Conservation (phyloP, 768 basidiomycete genomes). For the Tulasnella sp. region DNA sequence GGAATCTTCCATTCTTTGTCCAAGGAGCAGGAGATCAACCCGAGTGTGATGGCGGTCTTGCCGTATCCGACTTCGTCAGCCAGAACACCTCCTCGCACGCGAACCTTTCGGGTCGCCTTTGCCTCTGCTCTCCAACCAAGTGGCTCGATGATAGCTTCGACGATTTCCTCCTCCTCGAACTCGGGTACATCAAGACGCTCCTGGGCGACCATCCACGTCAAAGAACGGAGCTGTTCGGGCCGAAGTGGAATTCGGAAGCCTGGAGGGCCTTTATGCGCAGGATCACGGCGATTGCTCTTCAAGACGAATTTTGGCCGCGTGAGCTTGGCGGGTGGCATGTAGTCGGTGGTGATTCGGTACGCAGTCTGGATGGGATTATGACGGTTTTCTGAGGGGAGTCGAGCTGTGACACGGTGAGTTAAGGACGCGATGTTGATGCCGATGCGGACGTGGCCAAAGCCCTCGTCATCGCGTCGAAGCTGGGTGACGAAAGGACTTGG, state of each 20-base stretch:
- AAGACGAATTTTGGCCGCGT: constrained; percentile 63
- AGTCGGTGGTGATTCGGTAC: constrained; percentile 81
- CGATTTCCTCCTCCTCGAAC: constrained; percentile 91
- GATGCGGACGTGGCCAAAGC: constrained; percentile 67
- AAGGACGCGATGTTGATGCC: constrained; percentile 86
- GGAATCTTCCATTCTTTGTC: constrained; percentile 46
- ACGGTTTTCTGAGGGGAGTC: constrained; percentile 58
- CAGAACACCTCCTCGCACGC: constrained; percentile 81
- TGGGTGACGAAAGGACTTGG: constrained; percentile 86
- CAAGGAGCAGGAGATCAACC: constrained; percentile 73
- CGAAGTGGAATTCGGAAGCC: constrained; percentile 72
- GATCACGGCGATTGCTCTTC: constrained; percentile 69
- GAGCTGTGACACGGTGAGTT: constrained; percentile 77
- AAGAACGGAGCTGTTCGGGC: constrained; percentile 80
- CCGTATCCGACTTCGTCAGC: constrained; percentile 97
- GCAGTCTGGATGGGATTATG: constrained; percentile 50
- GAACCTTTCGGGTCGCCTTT: constrained; percentile 70
- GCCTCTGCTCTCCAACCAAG: constrained; percentile 95
- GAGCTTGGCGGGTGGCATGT: constrained; percentile 57
- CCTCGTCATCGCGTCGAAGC: constrained; percentile 56
- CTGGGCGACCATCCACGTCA: constrained; percentile 87
- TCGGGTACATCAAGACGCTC: constrained; percentile 61
- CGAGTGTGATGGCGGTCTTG: constrained; percentile 92
- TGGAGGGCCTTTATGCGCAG: constrained; percentile 68
- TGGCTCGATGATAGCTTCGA: constrained; percentile 79